These are phyloP conservation scores for Cyclotella sp. DNA, from an alignment of 108 stramenopile genomes.

Conservation along the genomic window DNA sequence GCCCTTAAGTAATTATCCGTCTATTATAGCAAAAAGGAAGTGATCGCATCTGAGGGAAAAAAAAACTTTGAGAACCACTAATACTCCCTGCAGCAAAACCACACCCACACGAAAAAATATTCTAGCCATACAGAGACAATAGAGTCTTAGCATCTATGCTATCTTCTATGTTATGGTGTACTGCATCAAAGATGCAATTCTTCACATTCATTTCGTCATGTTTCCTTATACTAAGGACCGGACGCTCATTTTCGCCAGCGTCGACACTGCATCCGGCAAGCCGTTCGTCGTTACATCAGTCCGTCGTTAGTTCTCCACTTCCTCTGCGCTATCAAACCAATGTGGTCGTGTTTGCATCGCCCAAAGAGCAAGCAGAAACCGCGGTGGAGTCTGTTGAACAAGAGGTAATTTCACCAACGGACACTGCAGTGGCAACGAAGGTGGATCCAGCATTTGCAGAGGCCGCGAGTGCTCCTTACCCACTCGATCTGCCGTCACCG, in stretches of 20 bases:
- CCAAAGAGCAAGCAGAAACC: not conserved
- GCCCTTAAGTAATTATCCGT: no score
- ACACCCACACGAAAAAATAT: no score
- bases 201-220: not conserved
- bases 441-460: not conserved
- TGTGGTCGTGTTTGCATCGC: not conserved
- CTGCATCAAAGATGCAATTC: slow-evolving; percentile 2
- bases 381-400: not conserved
- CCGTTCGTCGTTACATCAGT: not conserved
- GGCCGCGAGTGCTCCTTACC: slow-evolving; percentile 43
- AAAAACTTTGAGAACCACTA: no score
- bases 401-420: not conserved
- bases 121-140: no score
- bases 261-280: not conserved
- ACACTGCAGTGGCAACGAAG: not conserved
- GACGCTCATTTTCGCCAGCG: not conserved
- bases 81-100: no score
- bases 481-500: slow-evolving; percentile 77
- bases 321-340: not conserved
- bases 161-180: no score
- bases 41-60: no score
- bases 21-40: no score
- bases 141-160: no score
- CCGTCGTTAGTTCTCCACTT: not conserved
- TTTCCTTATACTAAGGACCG: not conserved